These are phyloP conservation scores for Pythium insidiosum DNA, from an alignment of 352 stramenopile genomes.

Conservation along the genomic window DNA sequence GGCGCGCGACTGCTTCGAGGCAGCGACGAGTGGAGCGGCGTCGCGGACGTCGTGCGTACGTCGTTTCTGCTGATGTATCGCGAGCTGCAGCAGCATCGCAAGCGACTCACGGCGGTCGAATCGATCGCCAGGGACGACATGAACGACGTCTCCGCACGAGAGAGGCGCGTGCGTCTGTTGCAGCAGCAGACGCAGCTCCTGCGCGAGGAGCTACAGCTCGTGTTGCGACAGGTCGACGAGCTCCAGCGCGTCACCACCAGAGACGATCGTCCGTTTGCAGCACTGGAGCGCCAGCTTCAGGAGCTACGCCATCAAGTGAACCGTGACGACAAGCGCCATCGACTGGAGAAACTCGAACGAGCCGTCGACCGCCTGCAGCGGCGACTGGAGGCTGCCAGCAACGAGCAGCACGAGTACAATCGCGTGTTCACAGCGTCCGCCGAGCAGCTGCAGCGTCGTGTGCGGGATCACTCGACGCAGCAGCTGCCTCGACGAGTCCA, in stretches of 20 bases:
- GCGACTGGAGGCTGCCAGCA: not conserved
- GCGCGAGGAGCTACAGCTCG: constrained; percentile 6
- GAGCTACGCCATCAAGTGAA: too few species aligned
- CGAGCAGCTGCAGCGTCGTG: constrained; percentile 7
- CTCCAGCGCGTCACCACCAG: too few species aligned
- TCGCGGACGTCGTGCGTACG: constrained; percentile 39
- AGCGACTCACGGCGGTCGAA: constrained; percentile 2
- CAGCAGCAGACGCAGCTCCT: constrained; percentile 4
- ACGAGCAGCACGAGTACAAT: constrained; percentile 8
- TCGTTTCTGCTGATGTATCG: constrained; percentile 44
- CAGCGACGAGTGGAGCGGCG: constrained; percentile 32
- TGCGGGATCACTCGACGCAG: not conserved
- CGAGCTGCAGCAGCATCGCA: constrained; percentile 23
- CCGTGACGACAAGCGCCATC: not conserved
- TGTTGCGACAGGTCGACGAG: not conserved
- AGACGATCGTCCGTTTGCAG: too few species aligned
- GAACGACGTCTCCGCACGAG: not conserved
- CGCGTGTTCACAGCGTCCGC: constrained; percentile 6
- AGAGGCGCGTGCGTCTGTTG: not conserved
- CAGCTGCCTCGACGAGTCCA: too few species aligned
- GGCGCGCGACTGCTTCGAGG: constrained; percentile 22
- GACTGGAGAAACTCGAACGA: not conserved
- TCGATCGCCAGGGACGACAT: not conserved
- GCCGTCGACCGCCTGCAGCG: not conserved
- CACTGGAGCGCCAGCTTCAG: too few species aligned